Conservation (phyloP, 2,329 filamentous ascomycete genomes). For the Apiospora pterosperma region DNA sequence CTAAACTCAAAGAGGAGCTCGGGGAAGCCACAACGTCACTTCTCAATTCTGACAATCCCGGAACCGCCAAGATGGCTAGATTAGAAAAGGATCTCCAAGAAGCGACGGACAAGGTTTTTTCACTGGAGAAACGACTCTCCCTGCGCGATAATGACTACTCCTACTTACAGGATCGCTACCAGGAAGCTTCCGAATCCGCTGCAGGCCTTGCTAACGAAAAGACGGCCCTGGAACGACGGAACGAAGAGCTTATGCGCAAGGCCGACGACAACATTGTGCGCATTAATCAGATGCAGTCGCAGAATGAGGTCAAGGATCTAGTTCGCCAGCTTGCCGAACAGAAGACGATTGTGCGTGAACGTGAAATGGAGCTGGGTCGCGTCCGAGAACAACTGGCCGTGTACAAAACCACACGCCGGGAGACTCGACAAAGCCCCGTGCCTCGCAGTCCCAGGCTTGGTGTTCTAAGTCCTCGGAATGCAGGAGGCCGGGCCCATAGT, state of each 20-base stretch:
- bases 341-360: slow-evolving; percentile 41
- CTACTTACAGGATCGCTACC: slow-evolving; percentile 57
- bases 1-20: slow-evolving; percentile 33
- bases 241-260: slow-evolving; percentile 37
- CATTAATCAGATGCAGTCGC: slow-evolving; percentile 45
- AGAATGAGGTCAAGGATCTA: slow-evolving; percentile 31
- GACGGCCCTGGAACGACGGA: slow-evolving; percentile 37
- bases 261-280: slow-evolving; percentile 42
- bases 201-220: slow-evolving; percentile 44
- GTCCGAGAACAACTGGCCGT: slow-evolving; percentile 45
- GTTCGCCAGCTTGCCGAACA: slow-evolving; percentile 38
- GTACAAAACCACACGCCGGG: slow-evolving; percentile 47
- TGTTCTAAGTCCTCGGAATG: slow-evolving; percentile 48
- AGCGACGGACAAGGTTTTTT: slow-evolving; percentile 33
- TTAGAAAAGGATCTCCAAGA: slow-evolving; percentile 38
- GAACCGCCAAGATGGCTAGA: slow-evolving; percentile 36
- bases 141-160: slow-evolving; percentile 45
- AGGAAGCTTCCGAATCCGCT: slow-evolving; percentile 49
- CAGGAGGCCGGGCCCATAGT: slow-evolving; percentile 15
- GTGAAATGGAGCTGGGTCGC: slow-evolving; percentile 48
- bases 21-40: slow-evolving; percentile 29
- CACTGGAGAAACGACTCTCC: slow-evolving; percentile 34
- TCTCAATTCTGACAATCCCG: slow-evolving; percentile 33
- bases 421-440: slow-evolving; percentile 54
- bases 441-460: slow-evolving; percentile 53